Conservation (phyloP, 192 early-diverging fungal genomes). For the Coemansia sp. region DNA sequence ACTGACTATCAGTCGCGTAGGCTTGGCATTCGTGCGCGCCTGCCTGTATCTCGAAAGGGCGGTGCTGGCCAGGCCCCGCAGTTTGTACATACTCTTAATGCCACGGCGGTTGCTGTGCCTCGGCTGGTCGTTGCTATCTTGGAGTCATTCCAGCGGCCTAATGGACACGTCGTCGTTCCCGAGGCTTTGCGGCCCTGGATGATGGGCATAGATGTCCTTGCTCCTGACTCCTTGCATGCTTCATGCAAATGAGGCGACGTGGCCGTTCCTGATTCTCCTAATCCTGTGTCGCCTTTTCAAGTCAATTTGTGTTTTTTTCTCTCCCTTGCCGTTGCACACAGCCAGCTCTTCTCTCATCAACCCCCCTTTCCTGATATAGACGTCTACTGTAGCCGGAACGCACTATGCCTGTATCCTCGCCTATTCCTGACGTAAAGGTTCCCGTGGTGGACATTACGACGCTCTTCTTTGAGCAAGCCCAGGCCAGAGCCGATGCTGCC, state of each 20-base stretch:
- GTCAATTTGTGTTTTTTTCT: too few relatives aligned
- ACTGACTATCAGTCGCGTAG: constrained; percentile 91
- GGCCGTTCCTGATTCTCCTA: background rate
- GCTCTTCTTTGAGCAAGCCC: constrained; percentile 28
- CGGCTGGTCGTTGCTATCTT: constrained; percentile 83
- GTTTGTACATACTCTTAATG: constrained; percentile 91
- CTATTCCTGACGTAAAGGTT: constrained; percentile 20
- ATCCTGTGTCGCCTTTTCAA: background rate
- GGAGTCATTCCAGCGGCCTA: constrained; percentile 69
- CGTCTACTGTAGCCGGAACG: too few relatives aligned
- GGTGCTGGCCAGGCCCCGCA: constrained; percentile 23
- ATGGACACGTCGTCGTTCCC: constrained; percentile 73
- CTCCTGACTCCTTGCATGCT: background rate
- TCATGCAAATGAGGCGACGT: background rate
- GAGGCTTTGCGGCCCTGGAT: constrained; percentile 70
- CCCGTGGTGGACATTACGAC: constrained; percentile 25
- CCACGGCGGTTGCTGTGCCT: constrained; percentile 89
- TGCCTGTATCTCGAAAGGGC: constrained; percentile 9
- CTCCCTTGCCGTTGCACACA: too few relatives aligned
- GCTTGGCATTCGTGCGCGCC: constrained; percentile 63
- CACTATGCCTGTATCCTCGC: constrained; percentile 37
- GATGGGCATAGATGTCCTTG: constrained; percentile 47
- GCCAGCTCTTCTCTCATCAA: too few relatives aligned
- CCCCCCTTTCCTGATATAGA: background rate
- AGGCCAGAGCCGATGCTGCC: constrained; percentile 5